Evolutionary conservation across 169 alveolate genomes (phyloP), one percentile per base, ranked within the genome.

Genomic region (Pseudocohnilembus persalinus): DNA sequence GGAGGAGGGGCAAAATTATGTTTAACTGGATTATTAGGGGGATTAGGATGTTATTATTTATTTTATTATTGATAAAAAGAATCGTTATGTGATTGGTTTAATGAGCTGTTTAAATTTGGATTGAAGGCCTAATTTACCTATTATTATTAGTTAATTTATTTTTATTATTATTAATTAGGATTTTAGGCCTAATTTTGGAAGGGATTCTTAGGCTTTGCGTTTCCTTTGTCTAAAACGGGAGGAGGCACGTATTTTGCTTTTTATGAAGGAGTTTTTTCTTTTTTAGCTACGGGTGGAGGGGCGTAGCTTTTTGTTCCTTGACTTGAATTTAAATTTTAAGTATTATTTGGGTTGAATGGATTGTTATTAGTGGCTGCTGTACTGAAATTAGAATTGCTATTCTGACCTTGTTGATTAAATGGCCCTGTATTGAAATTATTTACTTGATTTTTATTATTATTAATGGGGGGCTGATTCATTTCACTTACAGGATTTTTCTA

Each of bases 401-500:
- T n/a, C n/a, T n/a, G n/a, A n/a, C n/a, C n/a, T n/a, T n/a, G n/a
- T n/a, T 1, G 33, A 33, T 76, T 76, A 26, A 33, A 68, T 25
- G 82, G 29, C 25, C 31, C 31, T 15, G 68, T 27, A 24, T 76
- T 76, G 64, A 31, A 15, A 32, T 35, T 29, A 28, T 0, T 20
- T 73, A 29, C 31, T 73, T 25, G 77, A 29, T 73, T 73, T 29
- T 15, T 15, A 76, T 28, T 4, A 35, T 32, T 24, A 27, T 31
- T 77, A 0, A 77, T 30, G 15, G 84, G 84, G 64, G 84, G 84
- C 34, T 31, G 32, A 49, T 0, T 15, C 34, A 25, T 30, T 29
- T 30, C 31, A 6, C 28, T n/a, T 73, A 25, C 11, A 11, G 11
- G 29, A 73, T 30, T 28, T 73, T 73, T 24, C 11, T 24, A n/a